Conservation (phyloP, 2,329 filamentous ascomycete species). For the Colletotrichum camelliae region DNA sequence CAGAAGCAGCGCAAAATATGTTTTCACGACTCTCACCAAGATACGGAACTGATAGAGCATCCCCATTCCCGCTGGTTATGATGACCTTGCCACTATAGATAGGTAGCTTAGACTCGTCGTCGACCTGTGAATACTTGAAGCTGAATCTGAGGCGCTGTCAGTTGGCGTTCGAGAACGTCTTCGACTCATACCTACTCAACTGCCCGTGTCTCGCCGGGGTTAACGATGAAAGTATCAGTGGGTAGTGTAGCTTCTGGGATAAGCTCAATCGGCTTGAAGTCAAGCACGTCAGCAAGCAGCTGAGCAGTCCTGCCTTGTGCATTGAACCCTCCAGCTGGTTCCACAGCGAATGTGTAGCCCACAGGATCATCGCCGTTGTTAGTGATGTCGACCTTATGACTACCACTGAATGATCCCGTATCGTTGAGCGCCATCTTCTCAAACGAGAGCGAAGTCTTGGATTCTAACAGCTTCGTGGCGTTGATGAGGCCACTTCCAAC, state of each 20-base stretch:
- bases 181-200: neutral
- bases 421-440: slow-evolving; percentile 49
- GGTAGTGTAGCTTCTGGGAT: neutral
- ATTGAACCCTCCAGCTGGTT: slow-evolving; percentile 41
- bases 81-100: slow-evolving; percentile 39
- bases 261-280: neutral
- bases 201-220: slow-evolving; percentile 11
- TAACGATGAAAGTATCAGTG: neutral
- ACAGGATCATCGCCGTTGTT: slow-evolving; percentile 39
- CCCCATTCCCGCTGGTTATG: slow-evolving; percentile 33
- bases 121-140: slow-evolving; percentile 29
- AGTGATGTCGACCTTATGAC: slow-evolving; percentile 32
- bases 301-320: slow-evolving; percentile 26
- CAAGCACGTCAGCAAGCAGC: slow-evolving; percentile 1
- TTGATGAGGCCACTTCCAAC: slow-evolving; percentile 47
- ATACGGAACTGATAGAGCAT: slow-evolving; percentile 37
- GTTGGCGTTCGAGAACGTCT: neutral
- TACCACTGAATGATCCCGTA: slow-evolving; percentile 40
- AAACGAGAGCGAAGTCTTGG: slow-evolving; percentile 39
- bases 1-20: neutral
- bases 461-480: slow-evolving; percentile 44
- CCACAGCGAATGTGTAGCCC: slow-evolving; percentile 33
- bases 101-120: slow-evolving; percentile 33
- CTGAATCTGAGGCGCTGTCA: slow-evolving; percentile 23
- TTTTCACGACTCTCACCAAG: slow-evolving; percentile 22